Conservation (phyloP, 768 basidiomycete species). For the Amyloporia xantha region DNA sequence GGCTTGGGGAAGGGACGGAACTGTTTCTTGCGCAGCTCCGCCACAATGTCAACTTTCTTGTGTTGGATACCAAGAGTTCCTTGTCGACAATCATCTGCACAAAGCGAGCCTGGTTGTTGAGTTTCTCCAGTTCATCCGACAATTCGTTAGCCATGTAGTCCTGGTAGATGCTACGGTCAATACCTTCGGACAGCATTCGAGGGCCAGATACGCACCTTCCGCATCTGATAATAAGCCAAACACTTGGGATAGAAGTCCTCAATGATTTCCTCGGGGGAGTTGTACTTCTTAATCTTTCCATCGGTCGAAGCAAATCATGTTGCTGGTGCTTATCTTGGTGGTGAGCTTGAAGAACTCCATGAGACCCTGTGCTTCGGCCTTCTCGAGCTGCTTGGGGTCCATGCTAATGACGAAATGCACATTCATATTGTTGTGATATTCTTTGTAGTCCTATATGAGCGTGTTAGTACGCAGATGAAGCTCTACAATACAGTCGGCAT, state of each 20-base stretch:
- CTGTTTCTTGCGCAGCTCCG: conserved; percentile 71
- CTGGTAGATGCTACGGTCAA: conserved; percentile 38
- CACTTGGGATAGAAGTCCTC: conserved; percentile 90
- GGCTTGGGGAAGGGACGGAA: conserved; percentile 93
- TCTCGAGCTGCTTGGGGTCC: conserved; percentile 71
- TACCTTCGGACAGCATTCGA: conserved; percentile 1
- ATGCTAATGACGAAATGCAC: conserved; percentile 86
- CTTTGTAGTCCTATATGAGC: conserved; percentile 82
- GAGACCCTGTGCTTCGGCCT: conserved; percentile 86
- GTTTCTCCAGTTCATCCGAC: conserved; percentile 70
- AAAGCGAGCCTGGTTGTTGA: conserved; percentile 94
- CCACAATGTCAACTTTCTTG: conserved; percentile 81
- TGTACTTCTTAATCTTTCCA: conserved; percentile 92
- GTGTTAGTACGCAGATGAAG: not conserved
- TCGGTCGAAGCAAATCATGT: conserved; percentile 99
- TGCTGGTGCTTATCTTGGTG: conserved; percentile 77
- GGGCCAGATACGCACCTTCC: conserved; percentile 79
- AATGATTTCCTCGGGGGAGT: conserved; percentile 82
- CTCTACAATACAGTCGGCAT: not conserved
- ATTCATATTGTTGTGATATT: conserved; percentile 89
- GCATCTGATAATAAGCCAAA: conserved; percentile 88
- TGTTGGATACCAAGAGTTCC: conserved; percentile 79
- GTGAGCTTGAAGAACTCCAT: conserved; percentile 89
- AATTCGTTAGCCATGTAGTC: conserved; percentile 81
- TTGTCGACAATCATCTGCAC: conserved; percentile 92